Evolutionary conservation across 768 basidiomycete genomes (phyloP).

Genomic region (Gloeostereum incarnatum): DNA sequence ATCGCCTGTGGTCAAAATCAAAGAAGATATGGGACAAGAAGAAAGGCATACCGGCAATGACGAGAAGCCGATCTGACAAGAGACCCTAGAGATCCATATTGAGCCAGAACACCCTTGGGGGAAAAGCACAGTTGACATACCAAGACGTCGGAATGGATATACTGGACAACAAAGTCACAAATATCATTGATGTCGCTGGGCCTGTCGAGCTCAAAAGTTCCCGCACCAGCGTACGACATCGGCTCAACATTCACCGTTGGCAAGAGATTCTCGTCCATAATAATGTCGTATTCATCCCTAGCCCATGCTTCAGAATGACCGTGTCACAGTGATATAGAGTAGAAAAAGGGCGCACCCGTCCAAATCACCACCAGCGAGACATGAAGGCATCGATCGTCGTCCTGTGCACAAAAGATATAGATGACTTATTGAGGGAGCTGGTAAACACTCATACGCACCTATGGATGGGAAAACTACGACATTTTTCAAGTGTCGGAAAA

Average conservation of each 20-base stretch:
- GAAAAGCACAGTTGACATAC: slow-evolving; percentile 23
- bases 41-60: slow-evolving; percentile 51
- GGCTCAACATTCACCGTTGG: slow-evolving; percentile 40
- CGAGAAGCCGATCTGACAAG: slow-evolving; percentile 55
- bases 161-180: slow-evolving; percentile 75
- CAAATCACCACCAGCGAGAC: slow-evolving; percentile 62
- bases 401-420: too few relatives aligned
- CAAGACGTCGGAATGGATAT: slow-evolving; percentile 76
- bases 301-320: too few relatives aligned
- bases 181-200: slow-evolving; percentile 60
- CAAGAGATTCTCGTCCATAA: slow-evolving; percentile 43
- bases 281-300: slow-evolving; percentile 62
- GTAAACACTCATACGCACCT: too few relatives aligned
- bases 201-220: slow-evolving; percentile 28
- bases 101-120: not conserved
- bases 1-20: not conserved
- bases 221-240: slow-evolving; percentile 36
- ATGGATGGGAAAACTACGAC: slow-evolving; percentile 62
- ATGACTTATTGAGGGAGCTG: too few relatives aligned
- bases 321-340: not conserved
- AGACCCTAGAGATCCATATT: slow-evolving; percentile 51
- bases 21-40: too few relatives aligned
- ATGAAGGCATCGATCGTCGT: slow-evolving; percentile 53
- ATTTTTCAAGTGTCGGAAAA: slow-evolving; percentile 58
- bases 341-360: slow-evolving; percentile 48